A percentile compares a stretch with the other conserved stretches of the same genome.
Conservation (phyloP, 192 early-diverging fungal genomes). For the Backusella tuberculispora region DNA sequence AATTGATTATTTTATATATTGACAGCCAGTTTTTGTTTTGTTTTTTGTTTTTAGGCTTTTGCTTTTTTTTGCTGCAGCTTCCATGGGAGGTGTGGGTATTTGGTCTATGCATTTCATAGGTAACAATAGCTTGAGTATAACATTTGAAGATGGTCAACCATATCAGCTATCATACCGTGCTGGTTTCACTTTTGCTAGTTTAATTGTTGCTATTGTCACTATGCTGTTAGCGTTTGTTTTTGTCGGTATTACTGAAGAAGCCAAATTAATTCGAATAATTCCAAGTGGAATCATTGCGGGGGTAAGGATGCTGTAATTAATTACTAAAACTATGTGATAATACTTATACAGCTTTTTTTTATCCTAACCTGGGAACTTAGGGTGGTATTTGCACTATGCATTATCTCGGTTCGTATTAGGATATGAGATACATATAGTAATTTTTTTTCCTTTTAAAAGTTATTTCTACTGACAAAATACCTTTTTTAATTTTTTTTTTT, state of each 20-base stretch:
- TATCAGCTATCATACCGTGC: constrained; percentile 40
- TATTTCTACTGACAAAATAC: neutral
- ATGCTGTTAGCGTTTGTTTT: constrained; percentile 40
- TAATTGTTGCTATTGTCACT: constrained; percentile 37
- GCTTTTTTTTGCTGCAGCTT: constrained; percentile 37
- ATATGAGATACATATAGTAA: constrained; percentile 3
- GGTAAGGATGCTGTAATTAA: constrained; percentile 23
- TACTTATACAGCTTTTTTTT: neutral
- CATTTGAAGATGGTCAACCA: neutral
- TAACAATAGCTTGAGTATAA: constrained; percentile 36
- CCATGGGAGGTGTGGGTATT: constrained; percentile 47
- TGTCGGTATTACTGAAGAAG: constrained; percentile 44
- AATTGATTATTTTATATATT: neutral
- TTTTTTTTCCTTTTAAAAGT: neutral
- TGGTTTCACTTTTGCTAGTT: constrained; percentile 40
- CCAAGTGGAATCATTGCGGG: constrained; percentile 43
- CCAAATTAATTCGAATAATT: constrained; percentile 38
- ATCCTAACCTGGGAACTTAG: constrained; percentile 17
- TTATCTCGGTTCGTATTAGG: constrained; percentile 37
- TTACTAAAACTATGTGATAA: neutral
- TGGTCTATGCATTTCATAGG: constrained; percentile 53
- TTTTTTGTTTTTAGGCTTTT: constrained; percentile 26
- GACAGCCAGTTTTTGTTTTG: neutral
- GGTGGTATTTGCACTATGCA: constrained; percentile 42
- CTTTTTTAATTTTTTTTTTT: neutral